Evolutionary conservation across 257 asterid species (phyloP).

Genomic region (Solanum ossicruentum): DNA sequence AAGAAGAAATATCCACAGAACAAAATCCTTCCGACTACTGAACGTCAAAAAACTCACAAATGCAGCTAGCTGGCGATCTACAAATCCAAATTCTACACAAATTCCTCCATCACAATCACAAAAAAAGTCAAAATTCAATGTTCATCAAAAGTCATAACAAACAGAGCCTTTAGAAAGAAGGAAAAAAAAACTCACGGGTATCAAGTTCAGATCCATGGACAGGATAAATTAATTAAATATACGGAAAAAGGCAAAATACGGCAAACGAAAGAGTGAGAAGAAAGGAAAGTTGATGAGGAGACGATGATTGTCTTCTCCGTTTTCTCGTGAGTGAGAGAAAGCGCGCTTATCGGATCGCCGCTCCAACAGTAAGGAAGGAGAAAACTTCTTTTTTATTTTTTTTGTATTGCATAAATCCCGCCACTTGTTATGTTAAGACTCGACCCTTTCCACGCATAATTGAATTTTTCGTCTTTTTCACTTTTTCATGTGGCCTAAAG

Average conservation of each 20-base stretch:
- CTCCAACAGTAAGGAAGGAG: constrained; percentile 22
- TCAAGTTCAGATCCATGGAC: constrained; percentile 6
- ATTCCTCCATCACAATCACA: background rate
- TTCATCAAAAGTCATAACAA: background rate
- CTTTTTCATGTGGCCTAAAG: background rate
- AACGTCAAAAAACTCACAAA: constrained; percentile 18
- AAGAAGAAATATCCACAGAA: background rate
- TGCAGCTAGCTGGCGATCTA: constrained; percentile 20
- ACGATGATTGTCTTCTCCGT: background rate
- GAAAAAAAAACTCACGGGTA: background rate
- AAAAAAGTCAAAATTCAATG: background rate
- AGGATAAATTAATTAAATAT: background rate
- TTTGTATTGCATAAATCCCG: constrained; percentile 42
- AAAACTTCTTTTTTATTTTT: background rate
- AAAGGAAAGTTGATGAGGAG: background rate
- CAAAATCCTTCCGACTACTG: background rate
- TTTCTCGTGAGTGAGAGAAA: constrained; percentile 16
- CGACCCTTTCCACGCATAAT: background rate
- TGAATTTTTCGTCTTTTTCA: background rate
- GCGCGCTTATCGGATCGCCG: constrained; percentile 39
- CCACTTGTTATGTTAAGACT: constrained; percentile 30
- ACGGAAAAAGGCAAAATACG: background rate
- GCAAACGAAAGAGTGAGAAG: background rate
- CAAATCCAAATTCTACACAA: constrained; percentile 27
- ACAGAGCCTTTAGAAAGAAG: background rate